These are phyloP conservation scores for Musa schizocarpa DNA, from an alignment of 176 grass and related monocot genomes.

Conservation along the genomic window DNA sequence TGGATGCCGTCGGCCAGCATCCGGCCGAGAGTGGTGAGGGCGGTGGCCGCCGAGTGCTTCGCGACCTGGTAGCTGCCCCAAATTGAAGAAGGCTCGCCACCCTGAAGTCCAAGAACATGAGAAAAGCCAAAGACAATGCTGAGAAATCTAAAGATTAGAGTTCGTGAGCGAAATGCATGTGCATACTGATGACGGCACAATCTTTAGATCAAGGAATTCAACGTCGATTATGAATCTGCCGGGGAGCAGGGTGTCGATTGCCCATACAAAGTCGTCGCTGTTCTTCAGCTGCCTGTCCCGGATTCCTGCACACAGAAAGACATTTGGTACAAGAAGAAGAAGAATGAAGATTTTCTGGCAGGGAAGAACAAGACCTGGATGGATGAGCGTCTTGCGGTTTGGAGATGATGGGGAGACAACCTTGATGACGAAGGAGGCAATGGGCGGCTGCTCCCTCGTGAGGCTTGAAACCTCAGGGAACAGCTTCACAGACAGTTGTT, in stretches of 20 bases:
- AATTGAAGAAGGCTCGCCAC: slow-evolving; percentile 66
- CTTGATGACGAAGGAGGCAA: slow-evolving; percentile 86
- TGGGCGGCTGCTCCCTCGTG: slow-evolving; percentile 49
- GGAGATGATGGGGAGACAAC: slow-evolving; percentile 61
- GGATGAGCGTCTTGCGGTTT: slow-evolving; percentile 61
- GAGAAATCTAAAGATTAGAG: background rate
- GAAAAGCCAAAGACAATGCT: background rate
- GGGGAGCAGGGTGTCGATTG: slow-evolving; percentile 60
- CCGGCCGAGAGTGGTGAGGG: slow-evolving; percentile 38
- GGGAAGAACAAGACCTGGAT: slow-evolving; percentile 46
- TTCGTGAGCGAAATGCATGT: background rate
- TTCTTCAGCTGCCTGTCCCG: slow-evolving; percentile 77
- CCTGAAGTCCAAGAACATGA: slow-evolving; percentile 27
- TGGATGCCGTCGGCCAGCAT: slow-evolving; percentile 76
- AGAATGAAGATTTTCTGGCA: background rate
- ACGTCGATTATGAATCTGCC: slow-evolving; percentile 91
- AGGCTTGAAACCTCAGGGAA: slow-evolving; percentile 61
- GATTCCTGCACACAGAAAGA: slow-evolving; percentile 41
- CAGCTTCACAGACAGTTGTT: slow-evolving; percentile 78
- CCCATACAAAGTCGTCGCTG: slow-evolving; percentile 88
- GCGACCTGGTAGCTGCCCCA: slow-evolving; percentile 54
- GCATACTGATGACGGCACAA: slow-evolving; percentile 66
- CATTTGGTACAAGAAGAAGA: background rate
- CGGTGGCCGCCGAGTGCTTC: slow-evolving; percentile 38
- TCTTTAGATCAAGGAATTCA: slow-evolving; percentile 88